A percentile compares a stretch with the other conserved stretches of the same genome.
These are phyloP conservation scores for Aspergillus thermomutatus DNA, from an alignment of 2,329 filamentous ascomycete genomes.

Conservation along the genomic window DNA sequence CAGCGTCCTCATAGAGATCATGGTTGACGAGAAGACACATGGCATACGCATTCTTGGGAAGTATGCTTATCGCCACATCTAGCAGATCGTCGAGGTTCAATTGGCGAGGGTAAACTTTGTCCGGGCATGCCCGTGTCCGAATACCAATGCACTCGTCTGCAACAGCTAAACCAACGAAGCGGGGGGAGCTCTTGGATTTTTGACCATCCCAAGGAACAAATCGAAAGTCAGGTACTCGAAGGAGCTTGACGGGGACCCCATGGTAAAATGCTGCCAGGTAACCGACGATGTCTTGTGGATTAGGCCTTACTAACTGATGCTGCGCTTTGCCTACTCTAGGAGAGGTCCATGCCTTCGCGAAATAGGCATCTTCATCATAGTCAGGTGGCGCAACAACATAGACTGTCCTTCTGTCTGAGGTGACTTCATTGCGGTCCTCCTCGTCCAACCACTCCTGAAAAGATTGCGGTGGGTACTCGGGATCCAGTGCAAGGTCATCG, in stretches of 20 bases:
- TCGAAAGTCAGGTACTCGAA: slow-evolving; percentile 34
- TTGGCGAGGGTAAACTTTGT: slow-evolving; percentile 42
- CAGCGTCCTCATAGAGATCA: slow-evolving; percentile 64
- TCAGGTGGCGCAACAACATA: slow-evolving; percentile 53
- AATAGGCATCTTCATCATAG: slow-evolving; percentile 33
- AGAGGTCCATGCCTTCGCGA: slow-evolving; percentile 45
- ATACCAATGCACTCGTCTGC: slow-evolving; percentile 46
- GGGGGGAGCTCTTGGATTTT: slow-evolving; percentile 10
- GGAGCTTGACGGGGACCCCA: slow-evolving; percentile 49
- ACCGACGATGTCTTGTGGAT: slow-evolving; percentile 32
- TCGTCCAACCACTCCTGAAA: slow-evolving; percentile 50
- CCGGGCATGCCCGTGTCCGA: slow-evolving; percentile 48
- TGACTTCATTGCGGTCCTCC: slow-evolving; percentile 50
- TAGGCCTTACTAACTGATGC: slow-evolving; percentile 6
- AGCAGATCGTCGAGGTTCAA: slow-evolving; percentile 61
- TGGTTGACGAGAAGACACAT: slow-evolving; percentile 56
- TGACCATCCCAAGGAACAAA: slow-evolving; percentile 50
- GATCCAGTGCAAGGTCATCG: slow-evolving; percentile 57
- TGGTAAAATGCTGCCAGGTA: slow-evolving; percentile 54
- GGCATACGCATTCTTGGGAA: slow-evolving; percentile 59
- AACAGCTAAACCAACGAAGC: slow-evolving; percentile 48
- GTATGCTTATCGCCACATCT: slow-evolving; percentile 51
- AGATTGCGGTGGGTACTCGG: slow-evolving; percentile 51
- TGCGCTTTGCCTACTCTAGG: slow-evolving; percentile 17
- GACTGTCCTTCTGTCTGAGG: slow-evolving; percentile 45